Evolutionary conservation across 768 basidiomycete species (phyloP), one percentile per base, ranked within the genome.

Genomic region (Collybia mongolica): DNA sequence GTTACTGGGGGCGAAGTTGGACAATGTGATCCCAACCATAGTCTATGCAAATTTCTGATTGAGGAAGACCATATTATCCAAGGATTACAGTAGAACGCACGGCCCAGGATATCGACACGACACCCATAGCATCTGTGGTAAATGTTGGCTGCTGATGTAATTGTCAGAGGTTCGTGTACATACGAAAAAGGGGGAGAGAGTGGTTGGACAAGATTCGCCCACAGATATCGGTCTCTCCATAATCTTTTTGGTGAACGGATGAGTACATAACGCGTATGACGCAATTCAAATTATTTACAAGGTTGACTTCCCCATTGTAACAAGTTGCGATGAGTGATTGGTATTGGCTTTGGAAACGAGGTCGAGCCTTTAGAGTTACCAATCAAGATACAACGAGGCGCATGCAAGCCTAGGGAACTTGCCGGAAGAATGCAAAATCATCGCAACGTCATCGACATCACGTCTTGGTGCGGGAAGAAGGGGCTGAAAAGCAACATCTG

Each of bases 361-460:
- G 55, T 59, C 15, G 58, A 56, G 15, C 58, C 58, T 59, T 28
- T 4, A 22, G 6, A 19, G 26, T 36, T 22, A 32, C 46, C 28
- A 35, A 12, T 19, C 11, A 19, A 32, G 14, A 20, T 37, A 19
- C 14, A 38, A 35, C 19, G 24, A 18, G 12, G 7, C 29, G 19
- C 6, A 3, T 3, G 19, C n/a, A 12, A 18, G 39, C 12, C 7
- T 29, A 29, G 20, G 18, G 8, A 18, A 14, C 45, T 37, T 39
- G 58, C 61, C 61, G 28, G 61, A 62, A 26, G 61, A 60, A 36
- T 62, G 61, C 37, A 60, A 35, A 36, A 60, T 54, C 14, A 60
- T 39, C 6, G 53, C 57, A 6, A 48, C 29, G 29, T 44, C 53
- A 14, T 58, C 45, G 12, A 44, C 41, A n/a, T 45, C 35, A n/a